Base-by-base conservation (phyloP, 768 basidiomycete genomes). In the Leccinum boreale region DNA sequence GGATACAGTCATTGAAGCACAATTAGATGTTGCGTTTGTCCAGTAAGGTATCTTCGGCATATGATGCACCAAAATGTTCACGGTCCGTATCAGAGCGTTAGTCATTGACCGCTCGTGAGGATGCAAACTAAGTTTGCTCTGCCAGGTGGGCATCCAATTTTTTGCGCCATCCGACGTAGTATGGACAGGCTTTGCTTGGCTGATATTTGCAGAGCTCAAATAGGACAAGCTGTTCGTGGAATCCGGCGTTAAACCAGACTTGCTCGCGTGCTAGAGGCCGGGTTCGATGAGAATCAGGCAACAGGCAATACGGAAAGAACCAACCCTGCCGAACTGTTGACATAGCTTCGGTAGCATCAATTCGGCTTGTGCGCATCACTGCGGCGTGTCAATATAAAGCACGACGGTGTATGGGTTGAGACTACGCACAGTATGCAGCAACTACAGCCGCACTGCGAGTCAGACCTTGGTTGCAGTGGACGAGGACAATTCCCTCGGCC, bases 221-320 rank as follows among this genome's bases (percentile, higher is more conserved):
- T 49, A 91, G 74, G 33, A 89, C 84, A 26, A 91, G 80, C 63
- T 91, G 89, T 73, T 89, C 86, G 57, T 87, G 84, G 71, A 90
- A 90, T 46, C 88, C 89, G n/a, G 86, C 81, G 60, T 84, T 87
- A 59, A 84, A 81, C 87, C 88, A 90, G 53, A 89, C 87, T 65
- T 89, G 86, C 70, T 88, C 84, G 50, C 88, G 85, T 50, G 82
- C 88, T 90, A 63, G 14, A 35, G 52, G 23, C 15, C 28, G 36
- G 15, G 12, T 60, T 31, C 7, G 35, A 15, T 60, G 26, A 61
- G 56, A 56, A 33, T 36, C 36, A 19, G 21, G 44, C 15, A 19
- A 61, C 50, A 19, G 57, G 12, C 58, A 45, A 53, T 39, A 52
- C 24, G 58, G 45, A 17, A 35, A 36, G 24, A 39, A 62, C 57